Base-by-base conservation (phyloP, 805 yeast genomes). In the Barnettozyma vustinii region DNA sequence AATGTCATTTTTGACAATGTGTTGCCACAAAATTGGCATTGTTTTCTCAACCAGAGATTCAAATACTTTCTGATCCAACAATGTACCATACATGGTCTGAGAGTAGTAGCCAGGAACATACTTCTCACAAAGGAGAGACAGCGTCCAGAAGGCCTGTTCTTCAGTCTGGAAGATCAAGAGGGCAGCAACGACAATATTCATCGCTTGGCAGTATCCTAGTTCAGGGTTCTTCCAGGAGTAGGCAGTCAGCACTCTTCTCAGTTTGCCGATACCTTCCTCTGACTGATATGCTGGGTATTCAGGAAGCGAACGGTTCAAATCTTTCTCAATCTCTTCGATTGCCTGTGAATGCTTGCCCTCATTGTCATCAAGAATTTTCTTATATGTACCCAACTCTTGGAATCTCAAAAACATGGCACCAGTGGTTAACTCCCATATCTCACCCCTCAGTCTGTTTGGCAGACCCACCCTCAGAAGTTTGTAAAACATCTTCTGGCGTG, bases 181-280 rank as follows among this genome's bases (percentile, higher is more conserved):
- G 0, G 88, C 91, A 1, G 96, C 96, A 2, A 80, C 81, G 9
- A 87, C 90, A 45, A 94, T 94, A 63, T 94, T 94, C 99, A 95
- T 94, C 1, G 98, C 99, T 66, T 94, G 99, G 64, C 99, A 94
- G 65, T 94, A 94, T 0, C 99, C 99, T 23, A 94, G 88, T 39
- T 92, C 96, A 0, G 96, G 97, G 63, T 91, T 90, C 55, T 86
- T 87, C 97, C 98, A 94, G 0, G 97, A 87, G 61, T 91, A 94
- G 0, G 97, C 97, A 0, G 95, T 85, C 50, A 94, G 74, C 0
- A 94, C 98, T 52, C 96, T 76, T 52, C 99, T 75, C 43, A 94
- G 74, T 47, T 96, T 73, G 44, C 74, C 78, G 40, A 94, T 91
- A 7, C 99, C 99, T 59, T 87, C 95, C 5, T 76, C 76, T 9